A percentile compares a stretch with the other conserved stretches of the same genome.
phyloP scores from a whole-genome alignment of 2,329 filamentous ascomycete genomes.

The Pestalotiopsis sp. region DNA sequence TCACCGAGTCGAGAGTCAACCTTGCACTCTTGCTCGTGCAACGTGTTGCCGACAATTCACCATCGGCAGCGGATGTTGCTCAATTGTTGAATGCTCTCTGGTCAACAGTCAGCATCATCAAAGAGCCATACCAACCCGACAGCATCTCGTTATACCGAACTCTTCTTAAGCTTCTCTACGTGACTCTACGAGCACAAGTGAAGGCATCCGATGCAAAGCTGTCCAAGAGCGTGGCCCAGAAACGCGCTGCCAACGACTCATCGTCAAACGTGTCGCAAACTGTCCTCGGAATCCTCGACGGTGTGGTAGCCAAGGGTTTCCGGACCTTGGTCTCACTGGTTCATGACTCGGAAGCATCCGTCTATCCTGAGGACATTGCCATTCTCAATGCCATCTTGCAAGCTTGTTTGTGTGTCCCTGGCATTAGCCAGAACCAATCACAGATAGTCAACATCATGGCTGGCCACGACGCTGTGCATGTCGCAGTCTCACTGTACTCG shows the following conservation, averaged over 20 bases:
- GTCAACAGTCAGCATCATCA: slow-evolving; percentile 52
- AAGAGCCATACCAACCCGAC: slow-evolving; percentile 52
- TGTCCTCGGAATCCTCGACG: slow-evolving; percentile 77
- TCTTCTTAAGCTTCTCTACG: slow-evolving; percentile 80
- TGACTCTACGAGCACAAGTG: slow-evolving; percentile 71
- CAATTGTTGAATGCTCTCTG: slow-evolving; percentile 52
- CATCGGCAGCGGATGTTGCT: slow-evolving; percentile 50
- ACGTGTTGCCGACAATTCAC: slow-evolving; percentile 64
- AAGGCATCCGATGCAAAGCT: slow-evolving; percentile 28
- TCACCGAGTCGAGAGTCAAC: slow-evolving; percentile 75
- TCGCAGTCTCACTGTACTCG: slow-evolving; percentile 84
- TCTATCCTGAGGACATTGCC: slow-evolving; percentile 77
- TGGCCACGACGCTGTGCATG: slow-evolving; percentile 73
- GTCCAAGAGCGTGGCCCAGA: slow-evolving; percentile 26
- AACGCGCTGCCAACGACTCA: slow-evolving; percentile 29
- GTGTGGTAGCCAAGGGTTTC: slow-evolving; percentile 80
- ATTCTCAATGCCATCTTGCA: slow-evolving; percentile 88
- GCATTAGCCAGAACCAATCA: slow-evolving; percentile 68
- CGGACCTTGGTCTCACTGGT: slow-evolving; percentile 77
- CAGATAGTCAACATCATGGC: slow-evolving; percentile 71
- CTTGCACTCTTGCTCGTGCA: slow-evolving; percentile 82
- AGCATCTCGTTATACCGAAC: slow-evolving; percentile 76
- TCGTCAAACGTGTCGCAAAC: slow-evolving; percentile 55
- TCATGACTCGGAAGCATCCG: slow-evolving; percentile 68
- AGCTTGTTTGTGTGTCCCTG: slow-evolving; percentile 76